Conservation (phyloP, 179 eudicot genomes). For the Drosera spatulata region DNA sequence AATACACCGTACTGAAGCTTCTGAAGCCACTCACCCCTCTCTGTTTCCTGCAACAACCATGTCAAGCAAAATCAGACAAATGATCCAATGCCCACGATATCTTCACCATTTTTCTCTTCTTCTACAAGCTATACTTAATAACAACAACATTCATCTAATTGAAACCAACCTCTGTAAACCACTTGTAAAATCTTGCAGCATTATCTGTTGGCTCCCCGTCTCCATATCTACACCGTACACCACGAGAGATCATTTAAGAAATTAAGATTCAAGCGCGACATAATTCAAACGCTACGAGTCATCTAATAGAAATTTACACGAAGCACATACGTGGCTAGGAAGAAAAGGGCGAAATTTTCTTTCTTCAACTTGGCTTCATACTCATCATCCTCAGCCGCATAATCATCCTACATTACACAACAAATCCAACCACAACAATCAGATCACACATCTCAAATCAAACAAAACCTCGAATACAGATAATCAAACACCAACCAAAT, state of each 20-base stretch:
- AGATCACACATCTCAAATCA: no score
- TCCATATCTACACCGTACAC: constrained; percentile 60
- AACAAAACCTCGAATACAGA: neutral
- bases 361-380: constrained; percentile 82
- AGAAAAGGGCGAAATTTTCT: constrained; percentile 71
- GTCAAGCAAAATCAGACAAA: neutral
- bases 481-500: constrained; percentile 43
- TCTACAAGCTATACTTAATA: neutral
- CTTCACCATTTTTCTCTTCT: neutral
- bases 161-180: constrained; percentile 76
- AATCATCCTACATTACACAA: constrained; percentile 61
- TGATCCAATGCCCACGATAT: neutral
- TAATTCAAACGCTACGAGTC: no score
- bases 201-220: constrained; percentile 99
- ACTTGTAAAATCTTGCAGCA: constrained; percentile 95
- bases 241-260: neutral
- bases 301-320: neutral
- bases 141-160: neutral
- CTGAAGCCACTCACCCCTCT: constrained; percentile 51
- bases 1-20: constrained; percentile 65
- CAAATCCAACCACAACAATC: neutral
- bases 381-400: constrained; percentile 84
- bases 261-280: no score
- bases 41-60: constrained; percentile 30
- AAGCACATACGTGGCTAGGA: constrained; percentile 82